These are phyloP conservation scores for Leccinum ochraceum DNA, from an alignment of 768 basidiomycete species.

Conservation along the genomic window DNA sequence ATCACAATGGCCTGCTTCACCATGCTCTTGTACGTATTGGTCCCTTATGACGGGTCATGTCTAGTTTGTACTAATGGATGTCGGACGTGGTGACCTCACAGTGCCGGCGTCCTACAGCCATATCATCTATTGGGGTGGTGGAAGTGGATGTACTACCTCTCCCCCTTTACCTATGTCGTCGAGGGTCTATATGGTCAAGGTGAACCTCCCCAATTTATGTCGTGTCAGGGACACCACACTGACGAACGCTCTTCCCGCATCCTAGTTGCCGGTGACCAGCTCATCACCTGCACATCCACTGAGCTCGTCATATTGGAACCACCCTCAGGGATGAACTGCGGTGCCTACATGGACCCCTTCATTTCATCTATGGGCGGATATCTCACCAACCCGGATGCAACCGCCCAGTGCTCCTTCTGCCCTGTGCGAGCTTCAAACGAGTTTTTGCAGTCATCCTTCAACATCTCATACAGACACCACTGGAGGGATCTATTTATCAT, in stretches of 20 bases:
- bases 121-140: conserved; percentile 36
- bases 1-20: conserved; percentile 41
- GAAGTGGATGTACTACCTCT: conserved; percentile 43
- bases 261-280: conserved; percentile 42
- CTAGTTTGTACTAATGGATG: not conserved
- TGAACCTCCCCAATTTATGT: not conserved
- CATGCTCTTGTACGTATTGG: conserved; percentile 41
- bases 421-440: conserved; percentile 51
- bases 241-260: not conserved
- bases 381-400: conserved; percentile 54
- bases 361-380: conserved; percentile 55
- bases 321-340: conserved; percentile 54
- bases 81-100: conserved; percentile 13
- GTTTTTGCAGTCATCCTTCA: conserved; percentile 20
- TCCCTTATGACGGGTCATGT: not conserved
- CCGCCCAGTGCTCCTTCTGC: conserved; percentile 57
- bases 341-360: conserved; percentile 50
- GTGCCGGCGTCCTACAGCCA: conserved; percentile 51
- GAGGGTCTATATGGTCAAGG: conserved; percentile 41
- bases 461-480: conserved; percentile 7
- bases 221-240: not conserved
- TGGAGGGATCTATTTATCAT: conserved; percentile 17
- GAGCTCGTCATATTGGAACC: conserved; percentile 59
- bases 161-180: conserved; percentile 54
- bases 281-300: conserved; percentile 47